Conservation (phyloP, 2,329 filamentous ascomycete genomes). For the Sarocladium kiliense region DNA sequence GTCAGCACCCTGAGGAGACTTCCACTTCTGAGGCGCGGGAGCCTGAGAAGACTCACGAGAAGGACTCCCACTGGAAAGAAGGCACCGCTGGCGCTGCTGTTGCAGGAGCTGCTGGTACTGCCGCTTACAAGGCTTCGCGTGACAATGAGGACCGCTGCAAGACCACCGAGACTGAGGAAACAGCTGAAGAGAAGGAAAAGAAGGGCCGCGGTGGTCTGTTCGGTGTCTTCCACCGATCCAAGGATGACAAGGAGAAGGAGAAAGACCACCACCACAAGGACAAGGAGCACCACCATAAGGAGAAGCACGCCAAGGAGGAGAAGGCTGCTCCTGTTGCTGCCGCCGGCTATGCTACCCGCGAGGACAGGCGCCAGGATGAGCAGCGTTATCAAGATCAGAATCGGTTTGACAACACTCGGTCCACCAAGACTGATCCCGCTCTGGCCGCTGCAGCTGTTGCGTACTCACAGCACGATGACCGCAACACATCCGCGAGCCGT, state of each 20-base stretch:
- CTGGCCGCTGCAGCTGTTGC: background rate
- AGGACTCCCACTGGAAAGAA: conserved; percentile 7
- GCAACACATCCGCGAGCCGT: background rate
- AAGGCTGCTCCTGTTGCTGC: conserved; percentile 1
- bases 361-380: conserved; percentile 1
- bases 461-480: background rate
- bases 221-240: conserved; percentile 5
- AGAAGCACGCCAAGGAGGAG: conserved; percentile 3
- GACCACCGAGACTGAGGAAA: background rate
- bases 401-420: background rate
- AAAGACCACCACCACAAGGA: background rate
- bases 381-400: background rate
- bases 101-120: background rate
- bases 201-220: conserved; percentile 1
- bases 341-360: background rate
- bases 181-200: conserved; percentile 2
- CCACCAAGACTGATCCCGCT: background rate
- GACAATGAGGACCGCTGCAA: background rate
- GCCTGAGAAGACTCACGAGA: background rate
- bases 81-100: conserved; percentile 1
- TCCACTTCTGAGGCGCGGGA: background rate
- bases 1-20: background rate
- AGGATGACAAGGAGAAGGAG: conserved; percentile 2
- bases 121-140: background rate
- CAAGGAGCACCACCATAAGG: conserved; percentile 1